Conservation (phyloP, 306 rosid species). For the Comarum palustre region DNA sequence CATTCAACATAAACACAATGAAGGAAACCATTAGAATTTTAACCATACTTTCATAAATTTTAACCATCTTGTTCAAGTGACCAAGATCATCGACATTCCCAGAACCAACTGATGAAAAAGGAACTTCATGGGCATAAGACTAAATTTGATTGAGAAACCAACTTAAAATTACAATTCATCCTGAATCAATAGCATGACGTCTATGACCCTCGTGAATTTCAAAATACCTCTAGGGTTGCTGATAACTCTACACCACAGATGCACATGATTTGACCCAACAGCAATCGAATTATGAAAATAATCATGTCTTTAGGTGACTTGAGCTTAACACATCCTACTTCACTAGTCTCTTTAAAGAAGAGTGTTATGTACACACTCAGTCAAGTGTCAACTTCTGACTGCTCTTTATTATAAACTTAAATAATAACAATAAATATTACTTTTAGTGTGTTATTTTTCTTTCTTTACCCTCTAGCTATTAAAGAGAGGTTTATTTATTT, state of each 20-base stretch:
- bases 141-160: not conserved
- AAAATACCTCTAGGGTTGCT: not conserved
- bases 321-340: not conserved
- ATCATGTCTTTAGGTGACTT: not conserved
- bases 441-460: no score
- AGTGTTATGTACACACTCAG: no score
- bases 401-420: no score
- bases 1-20: not conserved
- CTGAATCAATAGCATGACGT: not conserved
- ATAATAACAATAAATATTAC: no score
- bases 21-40: not conserved
- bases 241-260: not conserved
- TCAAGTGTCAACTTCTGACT: no score
- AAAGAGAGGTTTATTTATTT: no score
- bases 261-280: not conserved
- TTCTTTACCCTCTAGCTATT: no score
- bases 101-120: not conserved
- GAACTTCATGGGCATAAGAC: not conserved
- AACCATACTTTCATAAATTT: not conserved
- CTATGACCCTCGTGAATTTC: not conserved
- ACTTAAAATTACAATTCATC: not conserved
- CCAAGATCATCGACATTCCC: not conserved
- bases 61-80: not conserved
- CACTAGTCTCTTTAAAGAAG: no score
- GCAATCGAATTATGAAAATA: not conserved